A percentile compares a stretch with the other conserved stretches of the same genome.
Evolutionary conservation across 139 green algal genomes (phyloP).

Genomic region (Picochlorum sp.): DNA sequence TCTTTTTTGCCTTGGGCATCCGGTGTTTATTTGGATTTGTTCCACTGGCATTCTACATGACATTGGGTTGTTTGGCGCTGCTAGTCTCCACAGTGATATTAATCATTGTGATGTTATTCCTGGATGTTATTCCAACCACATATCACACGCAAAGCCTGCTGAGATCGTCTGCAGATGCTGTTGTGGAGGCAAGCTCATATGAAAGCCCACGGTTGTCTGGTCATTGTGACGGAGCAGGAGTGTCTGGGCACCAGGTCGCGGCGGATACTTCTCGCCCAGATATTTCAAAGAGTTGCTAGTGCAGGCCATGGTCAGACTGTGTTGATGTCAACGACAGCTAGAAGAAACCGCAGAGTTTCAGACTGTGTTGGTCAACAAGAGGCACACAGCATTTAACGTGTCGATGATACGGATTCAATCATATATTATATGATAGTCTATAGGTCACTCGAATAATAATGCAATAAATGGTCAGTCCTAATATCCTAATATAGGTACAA

Average conservation of each 20-base stretch:
- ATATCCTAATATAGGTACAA: no score
- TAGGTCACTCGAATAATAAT: no score
- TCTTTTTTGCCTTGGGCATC: constrained; percentile 12
- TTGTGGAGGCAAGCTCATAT: no score
- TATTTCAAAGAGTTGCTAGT: no score
- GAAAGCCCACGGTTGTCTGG: no score
- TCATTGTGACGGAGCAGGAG: no score
- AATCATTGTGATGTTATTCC: constrained; percentile 1
- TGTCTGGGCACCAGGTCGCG: no score
- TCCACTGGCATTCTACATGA: constrained; percentile 10
- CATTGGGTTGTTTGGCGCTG: background rate
- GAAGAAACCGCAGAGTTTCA: no score
- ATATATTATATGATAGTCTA: background rate
- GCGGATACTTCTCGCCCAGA: no score
- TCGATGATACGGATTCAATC: background rate
- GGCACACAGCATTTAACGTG: background rate
- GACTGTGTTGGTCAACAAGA: background rate
- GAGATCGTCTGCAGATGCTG: background rate
- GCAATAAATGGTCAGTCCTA: no score
- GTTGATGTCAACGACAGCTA: no score
- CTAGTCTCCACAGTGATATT: constrained; percentile 5
- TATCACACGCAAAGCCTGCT: background rate
- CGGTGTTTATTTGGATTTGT: constrained; percentile 3
- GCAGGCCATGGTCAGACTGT: no score
- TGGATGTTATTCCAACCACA: background rate